Base-by-base conservation (phyloP, 768 basidiomycete genomes). In the Russula emetica region DNA sequence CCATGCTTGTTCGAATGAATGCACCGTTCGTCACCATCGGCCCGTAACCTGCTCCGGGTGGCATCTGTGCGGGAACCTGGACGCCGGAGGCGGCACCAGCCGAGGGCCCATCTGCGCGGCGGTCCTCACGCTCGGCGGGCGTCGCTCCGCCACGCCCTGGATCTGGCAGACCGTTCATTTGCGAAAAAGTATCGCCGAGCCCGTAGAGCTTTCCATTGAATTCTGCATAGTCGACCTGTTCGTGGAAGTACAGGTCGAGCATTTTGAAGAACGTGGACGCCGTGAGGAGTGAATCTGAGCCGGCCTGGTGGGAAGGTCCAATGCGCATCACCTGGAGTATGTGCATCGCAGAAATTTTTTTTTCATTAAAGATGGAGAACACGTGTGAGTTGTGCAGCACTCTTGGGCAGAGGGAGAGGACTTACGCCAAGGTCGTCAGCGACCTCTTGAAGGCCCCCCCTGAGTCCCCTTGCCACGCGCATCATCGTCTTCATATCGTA, bases 401-500 rank as follows among this genome's bases (percentile, higher is more conserved):
- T 38, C 16, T 50, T 24, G 40, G 60, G 18, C 54, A 28, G 26
- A 54, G 60, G 24, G 14, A 49, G 47, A 45, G 40, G 8, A 80
- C 86, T 68, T 74, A 98, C 96, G 66, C 92, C 91, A 55, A 98
- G 86, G 70, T 95, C 93, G 70, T 98, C 94, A 47, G 96, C 95
- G 32, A 98, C 90, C 67, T 98, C 93, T 74, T 98, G 95, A 58
- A 99, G 76, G 9, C 95, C 95, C 72, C 94, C 92, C 67, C 90
- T 81, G 59, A 88, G 81, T 44, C 79, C 82, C 74, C 94, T 94
- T 63, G 85, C 88, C 66, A 83, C 84, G 69, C 92, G 86, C 86
- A 96, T 94, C 75, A 99, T 84, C 75, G 88, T 94, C 76, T 98
- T 99, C 81, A 98, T 94, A 75, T 99, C 97, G 75, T 97, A 98